Evolutionary conservation across 164 flowering plant genomes (phyloP).

Genomic region (Sedum album): DNA sequence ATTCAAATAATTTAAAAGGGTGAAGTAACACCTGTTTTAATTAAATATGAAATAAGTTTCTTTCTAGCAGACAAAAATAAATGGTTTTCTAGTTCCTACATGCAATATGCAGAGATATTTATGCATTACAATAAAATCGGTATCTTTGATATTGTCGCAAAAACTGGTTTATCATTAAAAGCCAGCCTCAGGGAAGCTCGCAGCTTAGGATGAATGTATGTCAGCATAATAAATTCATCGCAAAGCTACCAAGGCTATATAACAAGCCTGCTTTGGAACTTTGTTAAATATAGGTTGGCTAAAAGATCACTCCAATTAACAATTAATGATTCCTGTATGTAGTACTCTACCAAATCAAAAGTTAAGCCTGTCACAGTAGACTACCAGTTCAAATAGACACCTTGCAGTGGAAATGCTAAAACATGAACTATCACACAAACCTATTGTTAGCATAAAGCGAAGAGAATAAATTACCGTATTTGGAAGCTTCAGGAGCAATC

Average conservation of each 20-base stretch:
- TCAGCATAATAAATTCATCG: not conserved
- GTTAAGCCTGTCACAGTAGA: not conserved
- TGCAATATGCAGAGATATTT: not conserved
- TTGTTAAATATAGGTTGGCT: not conserved
- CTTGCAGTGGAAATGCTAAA: too few relatives aligned
- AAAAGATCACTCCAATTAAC: not conserved
- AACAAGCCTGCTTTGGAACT: not conserved
- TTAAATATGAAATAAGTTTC: not conserved
- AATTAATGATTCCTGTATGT: too few relatives aligned
- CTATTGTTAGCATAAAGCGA: not conserved
- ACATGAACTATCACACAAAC: too few relatives aligned
- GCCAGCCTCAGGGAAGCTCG: not conserved
- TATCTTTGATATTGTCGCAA: not conserved
- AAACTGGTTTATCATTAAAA: not conserved
- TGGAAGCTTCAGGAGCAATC: conserved; percentile 19
- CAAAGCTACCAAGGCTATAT: not conserved
- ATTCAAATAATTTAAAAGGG: not conserved
- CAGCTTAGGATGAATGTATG: not conserved
- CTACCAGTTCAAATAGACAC: not conserved
- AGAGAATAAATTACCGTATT: conserved; percentile 13
- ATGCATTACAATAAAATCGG: too few relatives aligned
- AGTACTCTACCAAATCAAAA: not conserved
- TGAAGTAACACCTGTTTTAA: not conserved
- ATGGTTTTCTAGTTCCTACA: not conserved
- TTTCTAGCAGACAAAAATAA: too few relatives aligned